phyloP scores from a whole-genome alignment of 148 eudicot genomes.

The Rhododendron ovatum region DNA sequence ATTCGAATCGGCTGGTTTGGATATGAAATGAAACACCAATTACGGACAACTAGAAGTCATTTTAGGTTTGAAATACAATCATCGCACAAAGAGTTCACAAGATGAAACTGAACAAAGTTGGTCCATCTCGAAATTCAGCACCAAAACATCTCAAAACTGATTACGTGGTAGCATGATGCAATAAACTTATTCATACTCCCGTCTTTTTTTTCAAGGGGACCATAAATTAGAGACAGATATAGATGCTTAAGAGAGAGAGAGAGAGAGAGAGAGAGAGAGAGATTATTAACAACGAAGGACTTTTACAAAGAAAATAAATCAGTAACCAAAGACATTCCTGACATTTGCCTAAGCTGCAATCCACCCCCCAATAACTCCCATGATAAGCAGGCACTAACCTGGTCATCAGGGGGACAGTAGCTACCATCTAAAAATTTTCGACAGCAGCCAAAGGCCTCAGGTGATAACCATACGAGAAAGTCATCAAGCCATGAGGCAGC shows the following conservation, averaged over 20 bases:
- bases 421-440: slow-evolving; percentile 56
- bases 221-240: background rate
- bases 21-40: background rate
- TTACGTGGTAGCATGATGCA: background rate
- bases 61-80: background rate
- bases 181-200: background rate
- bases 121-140: background rate
- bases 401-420: slow-evolving; percentile 79
- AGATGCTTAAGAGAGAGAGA: background rate
- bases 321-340: background rate
- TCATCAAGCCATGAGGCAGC: slow-evolving; percentile 86
- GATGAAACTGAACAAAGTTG: background rate
- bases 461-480: slow-evolving; percentile 77
- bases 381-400: slow-evolving; percentile 31
- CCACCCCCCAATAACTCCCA: background rate
- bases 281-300: background rate
- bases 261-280: background rate
- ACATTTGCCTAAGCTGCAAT: background rate
- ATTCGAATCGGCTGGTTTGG: background rate
- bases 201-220: background rate
- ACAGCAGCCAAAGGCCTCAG: slow-evolving; percentile 81
- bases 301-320: background rate
- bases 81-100: background rate
- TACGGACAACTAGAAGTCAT: background rate
- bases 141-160: background rate